A percentile compares a stretch with the other conserved stretches of the same genome.
phyloP scores from a whole-genome alignment of 2,329 filamentous ascomycete species.

The Tolypocladium endophyticum region DNA sequence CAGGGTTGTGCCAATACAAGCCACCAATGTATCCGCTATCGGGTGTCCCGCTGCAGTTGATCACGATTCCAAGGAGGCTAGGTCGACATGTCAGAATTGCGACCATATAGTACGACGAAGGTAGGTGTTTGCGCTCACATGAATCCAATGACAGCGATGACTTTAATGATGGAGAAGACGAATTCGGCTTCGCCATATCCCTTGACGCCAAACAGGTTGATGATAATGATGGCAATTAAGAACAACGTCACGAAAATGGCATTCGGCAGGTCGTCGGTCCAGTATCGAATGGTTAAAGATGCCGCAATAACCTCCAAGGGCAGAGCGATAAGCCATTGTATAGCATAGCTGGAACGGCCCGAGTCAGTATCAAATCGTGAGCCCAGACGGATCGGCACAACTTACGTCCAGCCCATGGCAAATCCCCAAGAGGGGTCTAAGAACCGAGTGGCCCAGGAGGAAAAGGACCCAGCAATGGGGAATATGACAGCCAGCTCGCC shows the following conservation, averaged over 20 bases:
- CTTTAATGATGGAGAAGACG: slow-evolving; percentile 75
- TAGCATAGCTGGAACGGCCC: slow-evolving; percentile 50
- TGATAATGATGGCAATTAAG: slow-evolving; percentile 62
- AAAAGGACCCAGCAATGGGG: slow-evolving; percentile 85
- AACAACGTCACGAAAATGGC: slow-evolving; percentile 79
- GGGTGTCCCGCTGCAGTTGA: slow-evolving; percentile 73
- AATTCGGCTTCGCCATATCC: slow-evolving; percentile 89
- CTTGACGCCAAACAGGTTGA: slow-evolving; percentile 82
- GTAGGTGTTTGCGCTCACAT: slow-evolving; percentile 45
- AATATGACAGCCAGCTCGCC: slow-evolving; percentile 91
- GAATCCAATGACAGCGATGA: slow-evolving; percentile 77
- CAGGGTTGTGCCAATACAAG: slow-evolving; percentile 65
- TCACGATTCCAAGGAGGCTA: slow-evolving; percentile 73
- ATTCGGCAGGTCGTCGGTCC: slow-evolving; percentile 54
- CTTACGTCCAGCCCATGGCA: slow-evolving; percentile 87
- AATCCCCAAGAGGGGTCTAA: slow-evolving; percentile 91
- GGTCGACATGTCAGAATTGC: not conserved
- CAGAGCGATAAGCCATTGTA: slow-evolving; percentile 78
- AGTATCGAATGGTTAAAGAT: slow-evolving; percentile 74
- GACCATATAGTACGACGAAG: not conserved
- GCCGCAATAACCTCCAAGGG: slow-evolving; percentile 83
- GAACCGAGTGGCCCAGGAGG: slow-evolving; percentile 84
- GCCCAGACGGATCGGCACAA: slow-evolving; percentile 6
- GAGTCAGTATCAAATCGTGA: not conserved
- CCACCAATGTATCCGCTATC: slow-evolving; percentile 70